Evolutionary conservation across 148 eudicot species (phyloP).

Genomic region (Vaccinium macrocarpon): DNA sequence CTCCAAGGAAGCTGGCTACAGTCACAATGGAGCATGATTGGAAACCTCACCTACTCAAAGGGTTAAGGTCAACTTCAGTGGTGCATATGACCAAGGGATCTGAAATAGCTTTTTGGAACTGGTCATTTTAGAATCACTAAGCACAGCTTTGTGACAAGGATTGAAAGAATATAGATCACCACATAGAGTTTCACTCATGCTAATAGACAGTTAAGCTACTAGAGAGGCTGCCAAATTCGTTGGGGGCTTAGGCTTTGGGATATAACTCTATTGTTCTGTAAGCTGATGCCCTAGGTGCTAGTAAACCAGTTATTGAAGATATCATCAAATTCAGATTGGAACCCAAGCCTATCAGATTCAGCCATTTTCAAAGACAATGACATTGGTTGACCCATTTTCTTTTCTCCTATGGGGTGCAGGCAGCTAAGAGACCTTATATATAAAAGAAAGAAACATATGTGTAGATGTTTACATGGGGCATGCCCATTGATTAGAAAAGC

Average conservation of each 20-base stretch:
- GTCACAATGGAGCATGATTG: not conserved
- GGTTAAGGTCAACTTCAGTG: not conserved
- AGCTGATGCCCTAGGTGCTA: not conserved
- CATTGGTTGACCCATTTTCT: not conserved
- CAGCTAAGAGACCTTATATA: not conserved
- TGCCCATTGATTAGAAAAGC: not conserved
- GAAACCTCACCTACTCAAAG: not conserved
- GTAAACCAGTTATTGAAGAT: not conserved
- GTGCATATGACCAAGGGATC: not conserved
- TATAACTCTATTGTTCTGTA: not conserved
- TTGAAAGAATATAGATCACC: not conserved
- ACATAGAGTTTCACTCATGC: not conserved
- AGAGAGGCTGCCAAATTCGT: not conserved
- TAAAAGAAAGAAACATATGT: not conserved
- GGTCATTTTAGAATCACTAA: not conserved
- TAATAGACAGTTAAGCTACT: not conserved
- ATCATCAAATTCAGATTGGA: not conserved
- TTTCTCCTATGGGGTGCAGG: not conserved
- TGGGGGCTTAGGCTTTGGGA: not conserved
- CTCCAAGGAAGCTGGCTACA: not conserved
- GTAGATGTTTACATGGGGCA: not conserved
- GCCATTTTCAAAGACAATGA: not conserved
- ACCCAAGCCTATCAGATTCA: not conserved
- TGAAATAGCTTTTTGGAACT: not conserved
- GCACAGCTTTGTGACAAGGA: not conserved